These are phyloP conservation scores for Lathyrus aphaca DNA, from an alignment of 306 rosid genomes.

Conservation along the genomic window DNA sequence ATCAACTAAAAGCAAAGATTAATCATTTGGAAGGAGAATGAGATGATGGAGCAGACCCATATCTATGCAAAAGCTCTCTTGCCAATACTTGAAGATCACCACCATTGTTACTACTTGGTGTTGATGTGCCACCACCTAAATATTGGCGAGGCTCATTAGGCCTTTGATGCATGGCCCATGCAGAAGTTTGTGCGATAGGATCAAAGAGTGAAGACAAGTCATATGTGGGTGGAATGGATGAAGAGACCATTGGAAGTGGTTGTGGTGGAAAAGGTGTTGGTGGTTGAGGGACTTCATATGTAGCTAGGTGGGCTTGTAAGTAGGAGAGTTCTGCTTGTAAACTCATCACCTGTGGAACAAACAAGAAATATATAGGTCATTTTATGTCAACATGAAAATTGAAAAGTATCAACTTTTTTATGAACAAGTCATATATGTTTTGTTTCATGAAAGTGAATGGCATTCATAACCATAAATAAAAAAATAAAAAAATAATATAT, in stretches of 20 bases:
- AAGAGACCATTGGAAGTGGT: slow-evolving; percentile 38
- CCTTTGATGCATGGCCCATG: slow-evolving; percentile 70
- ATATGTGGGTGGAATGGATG: slow-evolving; percentile 52
- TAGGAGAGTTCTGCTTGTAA: slow-evolving; percentile 89
- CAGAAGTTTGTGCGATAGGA: slow-evolving; percentile 67
- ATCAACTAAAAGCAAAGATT: slow-evolving; percentile 45
- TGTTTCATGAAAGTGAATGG: too few relatives aligned
- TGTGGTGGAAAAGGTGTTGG: slow-evolving; percentile 54
- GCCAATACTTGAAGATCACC: slow-evolving; percentile 84
- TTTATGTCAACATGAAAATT: neutral
- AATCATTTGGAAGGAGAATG: slow-evolving; percentile 58
- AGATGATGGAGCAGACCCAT: slow-evolving; percentile 54
- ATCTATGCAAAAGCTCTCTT: slow-evolving; percentile 65
- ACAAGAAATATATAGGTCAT: neutral
- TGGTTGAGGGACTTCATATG: slow-evolving; percentile 73
- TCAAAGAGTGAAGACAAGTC: slow-evolving; percentile 87
- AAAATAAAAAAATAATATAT: too few relatives aligned
- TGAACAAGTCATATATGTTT: too few relatives aligned
- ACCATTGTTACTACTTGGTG: slow-evolving; percentile 18
- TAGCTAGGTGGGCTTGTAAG: slow-evolving; percentile 78
- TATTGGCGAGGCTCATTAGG: slow-evolving; percentile 55
- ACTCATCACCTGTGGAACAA: slow-evolving; percentile 61
- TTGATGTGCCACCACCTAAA: slow-evolving; percentile 41
- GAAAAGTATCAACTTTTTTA: neutral
- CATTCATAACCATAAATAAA: too few relatives aligned